Evolutionary conservation across 1,139 yeast genomes (phyloP), one percentile per base, ranked within the genome.

Genomic region (Candida sanyaensis): DNA sequence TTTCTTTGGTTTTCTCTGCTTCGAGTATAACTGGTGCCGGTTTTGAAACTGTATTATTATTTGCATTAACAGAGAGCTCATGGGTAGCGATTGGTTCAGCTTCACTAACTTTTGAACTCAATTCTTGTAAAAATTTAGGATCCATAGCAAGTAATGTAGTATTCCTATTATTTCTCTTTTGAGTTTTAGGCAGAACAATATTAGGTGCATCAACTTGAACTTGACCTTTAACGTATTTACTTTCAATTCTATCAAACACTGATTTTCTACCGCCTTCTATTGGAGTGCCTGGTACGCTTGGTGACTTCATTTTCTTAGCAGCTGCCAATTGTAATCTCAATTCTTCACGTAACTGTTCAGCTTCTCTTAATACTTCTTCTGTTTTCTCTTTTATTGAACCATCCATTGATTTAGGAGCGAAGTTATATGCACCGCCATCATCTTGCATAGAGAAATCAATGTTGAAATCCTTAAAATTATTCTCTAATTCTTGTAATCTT

Each of bases 401-500:
- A 49, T 77, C 83, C 17, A 70, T 65, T 13, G 59, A 61, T 24
- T 50, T 51, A 30, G 47, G 31, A 11, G 33, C 24, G 39, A 45
- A 48, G 4, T 40, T 37, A 7, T 52, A 51, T 1, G 54, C 53
- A 27, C 61, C 68, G 11, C 59, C 61, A 28, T 44, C 34, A 8
- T 41, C 48, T 37, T 37, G 37, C 36, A 62, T 50, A 30, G 56
- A 58, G 53, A 84, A 84, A 56, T 80, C 82, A 47, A 84, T 75
- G 51, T 83, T 82, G 59, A 86, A 77, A 51, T 80, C 83, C 49
- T 81, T 73, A 65, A 85, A 83, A 49, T 80, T 76, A 29, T 71
- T 69, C 57, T 86, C 89, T 47, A 87, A 68, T 55, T 83, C 87
- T 36, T 79, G 74, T 50, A 87, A 71, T 55, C 93, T 73, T 48